Percentiles rank a stretch among this genome's conserved stretches.
phyloP scores from a whole-genome alignment of 179 eudicot genomes.

The Silene coronaria region DNA sequence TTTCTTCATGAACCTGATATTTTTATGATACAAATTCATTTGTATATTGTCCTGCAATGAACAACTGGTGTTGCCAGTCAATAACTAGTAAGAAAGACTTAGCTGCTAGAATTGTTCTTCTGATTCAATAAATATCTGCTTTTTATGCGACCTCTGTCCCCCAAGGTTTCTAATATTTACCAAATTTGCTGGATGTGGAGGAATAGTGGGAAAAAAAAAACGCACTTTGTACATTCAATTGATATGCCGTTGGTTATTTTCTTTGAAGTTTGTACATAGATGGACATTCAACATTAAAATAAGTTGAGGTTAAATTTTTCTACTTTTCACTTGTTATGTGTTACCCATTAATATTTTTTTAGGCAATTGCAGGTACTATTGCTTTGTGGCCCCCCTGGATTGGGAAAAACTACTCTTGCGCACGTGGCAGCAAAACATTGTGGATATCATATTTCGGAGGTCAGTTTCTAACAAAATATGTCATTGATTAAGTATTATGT shows the following conservation, averaged over 20 bases:
- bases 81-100: not conserved
- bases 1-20: constrained; percentile 5
- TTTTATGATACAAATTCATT: not conserved
- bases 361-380: constrained; percentile 65
- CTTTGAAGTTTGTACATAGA: not conserved
- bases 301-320: not conserved
- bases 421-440: constrained; percentile 95
- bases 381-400: constrained; percentile 97
- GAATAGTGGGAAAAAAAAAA: not conserved
- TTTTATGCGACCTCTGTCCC: not conserved
- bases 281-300: not conserved
- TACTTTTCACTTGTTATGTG: not conserved
- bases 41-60: not conserved
- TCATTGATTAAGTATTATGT: not conserved
- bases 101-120: constrained; percentile 1
- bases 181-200: not conserved
- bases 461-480: constrained; percentile 24
- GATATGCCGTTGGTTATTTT: not conserved
- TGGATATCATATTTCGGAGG: constrained; percentile 98
- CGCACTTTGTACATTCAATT: not conserved
- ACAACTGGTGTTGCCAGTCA: constrained; percentile 1
- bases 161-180: not conserved
- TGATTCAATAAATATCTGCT: no score
- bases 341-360: not conserved
- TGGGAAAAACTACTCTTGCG: constrained; percentile 97